Evolutionary conservation across 2,329 filamentous ascomycete species (phyloP), one percentile per base, ranked within the genome.

Genomic region (Colletotrichum camelliae): DNA sequence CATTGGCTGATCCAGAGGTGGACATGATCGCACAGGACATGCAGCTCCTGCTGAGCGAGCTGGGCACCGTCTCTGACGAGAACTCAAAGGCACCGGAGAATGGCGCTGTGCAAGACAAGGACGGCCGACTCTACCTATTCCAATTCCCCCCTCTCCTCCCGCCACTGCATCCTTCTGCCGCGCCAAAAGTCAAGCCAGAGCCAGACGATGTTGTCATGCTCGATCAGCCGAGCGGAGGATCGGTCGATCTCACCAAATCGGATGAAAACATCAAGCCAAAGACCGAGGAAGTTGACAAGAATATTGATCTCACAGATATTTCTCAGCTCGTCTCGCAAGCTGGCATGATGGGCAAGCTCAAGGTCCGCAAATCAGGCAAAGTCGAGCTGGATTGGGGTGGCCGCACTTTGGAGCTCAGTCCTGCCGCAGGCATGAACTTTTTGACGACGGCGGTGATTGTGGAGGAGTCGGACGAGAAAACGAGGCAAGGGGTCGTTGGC

Each of bases 371-470:
- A 81, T 93, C 91, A 10, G 92, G 92, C 77, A 90, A 89, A 75
- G 89, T 92, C 4, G 90, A 93, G 82, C 84, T 93, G 37, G 88
- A 89, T 82, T 93, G 91, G 91, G 92, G 92, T 66, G 91, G 91
- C 31, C 88, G 87, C 76, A 86, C 84, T 43, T 85, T 93, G 72
- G 87, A 89, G 79, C 84, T 93, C 77, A 85, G 84, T 43, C 84
- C 86, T 4, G 90, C 89, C 24, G 86, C 89, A 15, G 89, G 88
- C 68, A 87, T 89, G 31, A 87, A 88, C 77, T 93, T 92, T 80
- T 79, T 92, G 75, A 91, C 89, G 13, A 90, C 89, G 52, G 90
- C 90, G 4, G 89, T 92, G 66, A 87, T 93, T 69, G 85, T 92
- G 9, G 91, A 93, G 80, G 87, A 91, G 79, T 87, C 87, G 52